Base-by-base conservation (phyloP, 2,329 filamentous ascomycete species). In the Aureobasidium sp. region DNA sequence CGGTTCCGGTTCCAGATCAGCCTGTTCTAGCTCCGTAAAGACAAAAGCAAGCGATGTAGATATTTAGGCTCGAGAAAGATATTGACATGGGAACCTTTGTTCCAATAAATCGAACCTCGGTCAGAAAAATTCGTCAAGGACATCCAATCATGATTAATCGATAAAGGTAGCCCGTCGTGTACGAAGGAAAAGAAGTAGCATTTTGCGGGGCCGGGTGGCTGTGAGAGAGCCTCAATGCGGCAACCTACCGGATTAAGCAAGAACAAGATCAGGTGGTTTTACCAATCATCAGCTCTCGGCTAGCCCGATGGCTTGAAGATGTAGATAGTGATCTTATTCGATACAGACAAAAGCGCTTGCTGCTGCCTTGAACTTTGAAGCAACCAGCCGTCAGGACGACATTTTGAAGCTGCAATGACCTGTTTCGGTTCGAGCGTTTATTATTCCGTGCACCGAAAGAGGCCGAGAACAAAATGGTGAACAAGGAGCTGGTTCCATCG, bases 161-260 rank as follows among this genome's bases (percentile, higher is more conserved):
- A 54, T 42, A 42, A 32, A 42, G 27, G 50, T 10, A 45, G 53
- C n/a, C 36, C 11, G 30, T 29, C 8, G 27, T 34, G 29, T 16
- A 13, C 8, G 21, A 21, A 21, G 21, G 21, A 21, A 21, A 21
- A 21, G 21, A 21, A 21, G 37, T 9, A 14, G 9, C n/a, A 27
- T 25, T 32, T 11, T 57, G 53, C 53, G 53, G 53, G 53, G 53
- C 53, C 53, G 53, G 27, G 53, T 57, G 53, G 53, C 53, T 57
- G 21, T 21, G 53, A 45, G n/a, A 36, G 39, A 57, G 39, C 27
- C 53, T 57, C 53, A 32, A 57, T 45, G 39, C 30, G 53, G 39
- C 42, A 57, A 45, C 39, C 30, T 57, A 45, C 53, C 53, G n/a
- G 41, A 57, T 25, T 36, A 57, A 16, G 53, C 39, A 57, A 44